These are phyloP conservation scores for Venturia aucupariae DNA, from an alignment of 2,329 filamentous ascomycete genomes.

Conservation along the genomic window DNA sequence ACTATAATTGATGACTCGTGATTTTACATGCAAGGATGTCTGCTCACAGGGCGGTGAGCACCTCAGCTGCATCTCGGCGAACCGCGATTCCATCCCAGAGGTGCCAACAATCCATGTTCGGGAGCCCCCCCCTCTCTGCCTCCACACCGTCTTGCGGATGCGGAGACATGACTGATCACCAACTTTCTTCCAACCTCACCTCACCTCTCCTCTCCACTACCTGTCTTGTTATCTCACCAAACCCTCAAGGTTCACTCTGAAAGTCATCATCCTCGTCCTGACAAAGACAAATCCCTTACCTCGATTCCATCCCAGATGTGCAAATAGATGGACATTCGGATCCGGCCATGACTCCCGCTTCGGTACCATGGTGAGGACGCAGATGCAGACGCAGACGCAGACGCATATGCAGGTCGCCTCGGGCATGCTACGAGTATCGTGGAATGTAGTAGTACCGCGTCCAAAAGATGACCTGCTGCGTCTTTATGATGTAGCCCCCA, in stretches of 20 bases:
- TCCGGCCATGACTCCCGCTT: neutral
- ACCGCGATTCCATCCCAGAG: neutral
- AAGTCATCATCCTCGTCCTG: too few relatives aligned
- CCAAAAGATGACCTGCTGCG: neutral
- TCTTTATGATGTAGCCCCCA: neutral
- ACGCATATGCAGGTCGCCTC: slow-evolving; percentile 4
- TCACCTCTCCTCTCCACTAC: neutral
- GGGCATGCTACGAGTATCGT: neutral
- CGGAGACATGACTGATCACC: neutral
- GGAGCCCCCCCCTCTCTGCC: too few relatives aligned
- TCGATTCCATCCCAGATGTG: neutral
- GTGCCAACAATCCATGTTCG: too few relatives aligned
- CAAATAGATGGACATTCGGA: too few relatives aligned
- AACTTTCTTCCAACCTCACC: slow-evolving; percentile 4
- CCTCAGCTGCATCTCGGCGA: neutral
- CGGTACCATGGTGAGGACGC: neutral
- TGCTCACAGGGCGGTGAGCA: neutral
- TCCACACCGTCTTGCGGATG: neutral
- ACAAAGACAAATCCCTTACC: neutral
- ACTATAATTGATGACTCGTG: too few relatives aligned
- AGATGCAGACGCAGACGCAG: too few relatives aligned
- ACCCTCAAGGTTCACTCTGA: too few relatives aligned
- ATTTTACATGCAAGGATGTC: neutral
- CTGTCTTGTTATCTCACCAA: too few relatives aligned
- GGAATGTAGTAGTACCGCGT: neutral